Evolutionary conservation across 371 early-diverging fungal species (phyloP).

Genomic region (Circinella minor): DNA sequence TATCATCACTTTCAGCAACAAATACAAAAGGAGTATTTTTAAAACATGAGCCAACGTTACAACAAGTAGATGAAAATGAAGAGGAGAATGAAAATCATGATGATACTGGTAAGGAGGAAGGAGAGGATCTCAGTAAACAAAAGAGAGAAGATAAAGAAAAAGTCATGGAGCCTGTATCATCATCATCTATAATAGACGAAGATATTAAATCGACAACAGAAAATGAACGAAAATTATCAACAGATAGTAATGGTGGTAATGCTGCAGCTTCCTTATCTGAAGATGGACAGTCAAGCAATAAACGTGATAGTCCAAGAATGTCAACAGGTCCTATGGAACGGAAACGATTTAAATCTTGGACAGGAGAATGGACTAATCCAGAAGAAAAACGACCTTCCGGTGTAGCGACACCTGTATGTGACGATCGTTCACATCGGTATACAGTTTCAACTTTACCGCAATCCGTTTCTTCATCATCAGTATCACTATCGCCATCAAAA

Average conservation of each 20-base stretch:
- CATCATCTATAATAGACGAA: no score
- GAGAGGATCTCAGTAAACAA: neutral
- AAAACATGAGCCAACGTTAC: constrained; percentile 3
- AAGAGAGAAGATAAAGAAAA: neutral
- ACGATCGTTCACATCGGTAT: neutral
- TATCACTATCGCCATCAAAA: neutral
- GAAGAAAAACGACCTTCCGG: constrained; percentile 1
- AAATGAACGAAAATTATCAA: neutral
- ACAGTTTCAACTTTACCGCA: neutral
- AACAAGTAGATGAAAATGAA: constrained; percentile 2
- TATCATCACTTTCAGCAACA: neutral
- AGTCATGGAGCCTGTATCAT: no score
- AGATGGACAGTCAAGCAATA: neutral
- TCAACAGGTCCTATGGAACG: constrained; percentile 9
- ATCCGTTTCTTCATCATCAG: neutral
- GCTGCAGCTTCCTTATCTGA: neutral
- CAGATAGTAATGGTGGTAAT: neutral
- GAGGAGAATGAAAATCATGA: neutral
- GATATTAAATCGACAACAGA: neutral
- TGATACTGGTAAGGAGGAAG: neutral
- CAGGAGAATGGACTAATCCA: constrained; percentile 4
- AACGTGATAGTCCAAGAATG: constrained; percentile 19
- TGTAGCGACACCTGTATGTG: neutral
- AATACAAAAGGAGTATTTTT: neutral
- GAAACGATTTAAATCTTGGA: constrained; percentile 25